A percentile compares a stretch with the other conserved stretches of the same genome.
Conservation (phyloP, 1,139 yeast genomes). For the Diutina neorugosa region DNA sequence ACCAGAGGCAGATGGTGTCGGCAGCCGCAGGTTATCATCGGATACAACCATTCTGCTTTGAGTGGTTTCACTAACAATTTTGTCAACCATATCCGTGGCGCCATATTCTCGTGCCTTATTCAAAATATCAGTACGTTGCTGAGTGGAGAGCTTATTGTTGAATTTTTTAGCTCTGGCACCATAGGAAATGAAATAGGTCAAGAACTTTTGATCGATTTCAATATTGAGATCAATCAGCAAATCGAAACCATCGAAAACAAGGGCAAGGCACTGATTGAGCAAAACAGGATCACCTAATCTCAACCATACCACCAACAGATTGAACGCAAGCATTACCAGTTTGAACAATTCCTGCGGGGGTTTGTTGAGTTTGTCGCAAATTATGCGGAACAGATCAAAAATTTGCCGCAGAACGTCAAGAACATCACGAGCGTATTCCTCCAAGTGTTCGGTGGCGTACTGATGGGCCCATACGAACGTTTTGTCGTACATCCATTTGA, state of each 20-base stretch:
- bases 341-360: constrained; percentile 13
- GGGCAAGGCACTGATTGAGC: constrained; percentile 59
- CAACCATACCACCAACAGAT: constrained; percentile 63
- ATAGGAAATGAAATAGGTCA: constrained; percentile 45
- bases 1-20: background rate
- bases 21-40: background rate
- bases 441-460: constrained; percentile 44
- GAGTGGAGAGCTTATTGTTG: constrained; percentile 50
- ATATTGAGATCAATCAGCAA: constrained; percentile 44
- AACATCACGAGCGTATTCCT: constrained; percentile 79
- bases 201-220: constrained; percentile 33
- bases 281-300: constrained; percentile 70
- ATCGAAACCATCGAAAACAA: constrained; percentile 57
- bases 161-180: constrained; percentile 55
- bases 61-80: constrained; percentile 27
- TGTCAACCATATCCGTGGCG: constrained; percentile 33
- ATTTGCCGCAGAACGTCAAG: constrained; percentile 65
- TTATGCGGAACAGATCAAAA: constrained; percentile 47
- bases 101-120: constrained; percentile 47
- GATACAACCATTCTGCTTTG: background rate
- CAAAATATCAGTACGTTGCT: constrained; percentile 46
- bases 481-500: constrained; percentile 54
- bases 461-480: constrained; percentile 66
- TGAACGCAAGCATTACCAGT: constrained; percentile 38
- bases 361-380: constrained; percentile 14